Base-by-base conservation (phyloP, 208 protist species). In the Dictyostelium gargantuum region DNA sequence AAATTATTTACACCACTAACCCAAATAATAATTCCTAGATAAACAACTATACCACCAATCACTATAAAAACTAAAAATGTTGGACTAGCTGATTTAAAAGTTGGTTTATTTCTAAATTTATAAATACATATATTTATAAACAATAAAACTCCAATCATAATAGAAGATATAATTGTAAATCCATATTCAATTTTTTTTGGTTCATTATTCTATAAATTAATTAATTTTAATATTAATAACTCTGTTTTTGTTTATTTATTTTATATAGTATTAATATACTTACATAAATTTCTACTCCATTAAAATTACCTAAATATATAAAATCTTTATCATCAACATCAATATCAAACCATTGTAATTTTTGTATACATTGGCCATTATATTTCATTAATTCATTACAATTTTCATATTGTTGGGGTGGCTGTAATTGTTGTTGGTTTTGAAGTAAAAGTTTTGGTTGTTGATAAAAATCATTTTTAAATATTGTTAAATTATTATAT, bases 71-170 rank as follows among this genome's bases (percentile, higher is more conserved):
- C 19, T n/a, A 50, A 80, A 54, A 80, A 80, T 19, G 54, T 54
- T 21, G 75, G 75, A 44, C 75, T 80, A n/a, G 75, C 75, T 19
- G 75, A 80, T 54, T 61, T 54, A 15, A 80, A 70, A 40, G 63
- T 40, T 40, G 63, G 63, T 70, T 70, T 70, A 40, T 70, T 23
- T 70, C 40, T 70, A 42, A 40, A 70, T 70, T 70, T 70, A 70
- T 26, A 26, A 11, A 70, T 70, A 70, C 29, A 70, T 5, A 70
- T 70, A 40, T 70, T n/a, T 29, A 70, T 70, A 40, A 70, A 2
- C 3, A 40, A 10, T 40, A 70, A 42, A 6, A 19, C 6, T 10
- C 8, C 13, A 19, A 70, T 70, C 4, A 70, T 26, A 38, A 70
- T 6, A 10, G 5, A 9, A 21, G 32, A 40, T 23, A 70, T 10